phyloP scores from a whole-genome alignment of 805 yeast genomes.

The Candida silvicultrix region DNA sequence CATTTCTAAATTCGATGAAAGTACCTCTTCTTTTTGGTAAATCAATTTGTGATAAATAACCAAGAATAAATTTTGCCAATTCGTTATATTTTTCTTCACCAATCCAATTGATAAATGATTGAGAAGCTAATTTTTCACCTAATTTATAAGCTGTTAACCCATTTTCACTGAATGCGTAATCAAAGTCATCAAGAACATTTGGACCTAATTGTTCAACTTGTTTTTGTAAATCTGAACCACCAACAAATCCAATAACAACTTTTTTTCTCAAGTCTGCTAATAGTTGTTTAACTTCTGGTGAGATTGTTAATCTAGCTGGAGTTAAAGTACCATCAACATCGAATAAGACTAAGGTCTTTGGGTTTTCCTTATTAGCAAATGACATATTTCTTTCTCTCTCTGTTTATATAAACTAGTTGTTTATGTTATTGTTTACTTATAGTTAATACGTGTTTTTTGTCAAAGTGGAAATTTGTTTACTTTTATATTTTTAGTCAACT shows the following conservation, averaged over 20 bases:
- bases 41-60: slow-evolving; percentile 79
- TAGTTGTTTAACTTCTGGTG: slow-evolving; percentile 71
- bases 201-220: slow-evolving; percentile 95
- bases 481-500: background rate
- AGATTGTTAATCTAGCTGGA: slow-evolving; percentile 82
- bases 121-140: slow-evolving; percentile 85
- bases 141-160: slow-evolving; percentile 96
- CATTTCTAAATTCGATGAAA: slow-evolving; percentile 97
- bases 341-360: slow-evolving; percentile 84
- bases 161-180: slow-evolving; percentile 94
- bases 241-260: slow-evolving; percentile 94
- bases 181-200: slow-evolving; percentile 72
- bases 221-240: slow-evolving; percentile 92
- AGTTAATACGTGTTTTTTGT: background rate
- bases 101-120: slow-evolving; percentile 90
- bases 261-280: slow-evolving; percentile 78
- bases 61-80: slow-evolving; percentile 78
- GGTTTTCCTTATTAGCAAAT: slow-evolving; percentile 70
- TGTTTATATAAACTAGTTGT: too few species aligned
- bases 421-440: background rate
- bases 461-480: background rate
- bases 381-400: slow-evolving; percentile 30
- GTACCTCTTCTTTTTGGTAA: slow-evolving; percentile 98
- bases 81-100: slow-evolving; percentile 93
- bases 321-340: slow-evolving; percentile 99